phyloP scores from a whole-genome alignment of 2,329 filamentous ascomycete genomes.

The Aspergillus niger region DNA sequence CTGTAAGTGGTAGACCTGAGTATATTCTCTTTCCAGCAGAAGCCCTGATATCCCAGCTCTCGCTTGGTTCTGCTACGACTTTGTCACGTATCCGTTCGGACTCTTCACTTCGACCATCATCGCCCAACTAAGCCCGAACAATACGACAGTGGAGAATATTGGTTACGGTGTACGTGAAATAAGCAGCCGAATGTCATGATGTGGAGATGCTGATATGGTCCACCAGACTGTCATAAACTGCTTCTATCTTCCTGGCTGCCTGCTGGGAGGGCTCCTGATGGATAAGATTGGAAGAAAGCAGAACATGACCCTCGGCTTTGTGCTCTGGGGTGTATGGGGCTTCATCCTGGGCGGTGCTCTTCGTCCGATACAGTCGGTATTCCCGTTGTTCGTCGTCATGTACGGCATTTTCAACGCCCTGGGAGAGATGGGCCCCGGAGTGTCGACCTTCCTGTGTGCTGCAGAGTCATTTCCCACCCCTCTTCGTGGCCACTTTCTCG shows the following conservation, averaged over 20 bases:
- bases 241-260: conserved; percentile 53
- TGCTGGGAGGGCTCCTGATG: conserved; percentile 52
- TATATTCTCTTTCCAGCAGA: neutral
- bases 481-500: conserved; percentile 54
- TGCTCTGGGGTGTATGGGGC: conserved; percentile 49
- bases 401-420: conserved; percentile 55
- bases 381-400: conserved; percentile 55
- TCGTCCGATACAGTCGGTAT: conserved; percentile 47
- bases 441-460: conserved; percentile 40
- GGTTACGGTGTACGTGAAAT: conserved; percentile 25
- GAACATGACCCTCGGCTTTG: conserved; percentile 56
- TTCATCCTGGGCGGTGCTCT: conserved; percentile 55
- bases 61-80: conserved; percentile 59
- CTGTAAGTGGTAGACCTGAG: conserved; percentile 20
- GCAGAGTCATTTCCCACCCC: conserved; percentile 55
- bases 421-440: conserved; percentile 55
- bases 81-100: conserved; percentile 57
- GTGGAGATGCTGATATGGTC: neutral
- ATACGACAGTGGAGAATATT: conserved; percentile 42
- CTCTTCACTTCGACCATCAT: conserved; percentile 59
- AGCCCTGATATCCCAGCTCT: conserved; percentile 27
- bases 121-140: conserved; percentile 42
- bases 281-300: conserved; percentile 54
- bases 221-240: conserved; percentile 51
- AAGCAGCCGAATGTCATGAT: neutral